Percentiles rank a stretch among this genome's conserved stretches.
Conservation (phyloP, 768 basidiomycete species). For the Udeniomyces megalosporus region DNA sequence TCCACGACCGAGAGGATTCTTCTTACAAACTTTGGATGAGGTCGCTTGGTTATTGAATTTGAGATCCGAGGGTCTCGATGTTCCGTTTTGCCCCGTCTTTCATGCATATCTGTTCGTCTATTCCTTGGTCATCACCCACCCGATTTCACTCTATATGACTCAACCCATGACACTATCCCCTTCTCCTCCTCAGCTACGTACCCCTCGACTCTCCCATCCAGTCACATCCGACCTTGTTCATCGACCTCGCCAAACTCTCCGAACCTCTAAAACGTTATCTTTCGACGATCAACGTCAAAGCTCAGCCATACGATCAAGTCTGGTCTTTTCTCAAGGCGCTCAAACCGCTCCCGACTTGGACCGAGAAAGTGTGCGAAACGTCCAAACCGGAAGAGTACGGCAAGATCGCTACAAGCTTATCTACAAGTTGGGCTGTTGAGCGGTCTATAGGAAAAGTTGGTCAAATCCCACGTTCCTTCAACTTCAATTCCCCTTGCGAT, state of each 20-base stretch:
- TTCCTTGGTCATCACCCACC: no score
- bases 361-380: no score
- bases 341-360: no score
- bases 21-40: slow-evolving; percentile 79
- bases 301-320: slow-evolving; percentile 55
- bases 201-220: neutral
- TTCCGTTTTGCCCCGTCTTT: slow-evolving; percentile 85
- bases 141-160: no score
- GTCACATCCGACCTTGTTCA: slow-evolving; percentile 46
- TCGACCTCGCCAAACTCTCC: slow-evolving; percentile 50
- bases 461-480: slow-evolving; percentile 27
- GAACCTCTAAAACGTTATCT: slow-evolving; percentile 38
- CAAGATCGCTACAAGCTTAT: slow-evolving; percentile 21
- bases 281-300: slow-evolving; percentile 40
- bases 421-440: slow-evolving; percentile 24
- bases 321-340: slow-evolving; percentile 47
- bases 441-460: slow-evolving; percentile 24
- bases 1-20: slow-evolving; percentile 37
- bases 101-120: slow-evolving; percentile 69
- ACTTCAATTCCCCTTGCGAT: slow-evolving; percentile 58
- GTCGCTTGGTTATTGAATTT: slow-evolving; percentile 58
- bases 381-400: slow-evolving; percentile 6
- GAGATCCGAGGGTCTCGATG: slow-evolving; percentile 41
- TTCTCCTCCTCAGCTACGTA: neutral
- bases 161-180: no score